Evolutionary conservation across 768 basidiomycete species (phyloP), one percentile per base, ranked within the genome.

Genomic region (Mycena amicta): DNA sequence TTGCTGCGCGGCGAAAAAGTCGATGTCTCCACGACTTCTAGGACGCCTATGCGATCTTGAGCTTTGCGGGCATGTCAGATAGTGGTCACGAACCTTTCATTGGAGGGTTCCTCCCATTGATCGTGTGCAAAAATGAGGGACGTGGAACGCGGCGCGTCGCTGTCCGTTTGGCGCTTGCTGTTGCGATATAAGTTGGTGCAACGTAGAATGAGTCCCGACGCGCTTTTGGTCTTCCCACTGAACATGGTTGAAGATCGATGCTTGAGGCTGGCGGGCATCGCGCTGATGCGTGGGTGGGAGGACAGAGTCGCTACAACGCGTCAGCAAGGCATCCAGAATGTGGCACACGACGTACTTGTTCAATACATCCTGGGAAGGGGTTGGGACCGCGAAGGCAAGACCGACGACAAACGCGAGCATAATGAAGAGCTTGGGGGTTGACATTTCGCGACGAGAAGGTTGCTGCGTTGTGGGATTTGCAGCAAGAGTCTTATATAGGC

Each of bases 81-180:
- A 11, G 41, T n/a, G 27, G 25, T 23, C 18, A 55, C 50, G 40
- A 29, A 27, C 53, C 20, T 46, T 47, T 45, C n/a, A 4, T 55
- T 27, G 22, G 22, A 13, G 12, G 43, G 26, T 3, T 50, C 55
- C 30, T 62, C 64, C 64, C 60, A 65, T 41, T 65, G 57, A n/a
- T 37, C 46, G 26, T 62, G 50, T 4, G 64, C 64, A 37, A 65
- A 65, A 33, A 62, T 41, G 4, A 37, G 23, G 31, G 53, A 20
- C 18, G 33, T 53, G 6, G 60, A n/a, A n/a, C n/a, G 47, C 25
- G 55, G 27, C 25, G 30, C 27, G 13, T 53, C n/a, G 29, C 30
- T 49, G 6, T 49, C 12, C 8, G 27, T 29, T 28, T 49, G 41
- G 26, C 47, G 47, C 12, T 28, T 26, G 12, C 47, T 49, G 22